Evolutionary conservation across 768 basidiomycete species (phyloP).

Genomic region (Termitomyces sp.): DNA sequence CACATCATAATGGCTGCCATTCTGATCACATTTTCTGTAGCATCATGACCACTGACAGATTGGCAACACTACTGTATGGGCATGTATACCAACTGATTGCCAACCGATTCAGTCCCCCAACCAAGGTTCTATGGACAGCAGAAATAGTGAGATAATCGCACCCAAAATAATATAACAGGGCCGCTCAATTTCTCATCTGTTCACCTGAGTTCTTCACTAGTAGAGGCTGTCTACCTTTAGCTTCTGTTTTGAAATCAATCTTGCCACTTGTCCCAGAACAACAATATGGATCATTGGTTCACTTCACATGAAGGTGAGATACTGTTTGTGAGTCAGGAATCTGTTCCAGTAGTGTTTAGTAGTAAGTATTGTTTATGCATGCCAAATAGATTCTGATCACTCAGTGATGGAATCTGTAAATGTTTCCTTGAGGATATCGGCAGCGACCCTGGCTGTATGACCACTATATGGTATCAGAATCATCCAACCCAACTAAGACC

Average conservation of each 20-base stretch:
- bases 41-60: too few species aligned
- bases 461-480: slow-evolving; percentile 81
- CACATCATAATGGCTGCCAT: too few species aligned
- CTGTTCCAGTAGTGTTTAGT: slow-evolving; percentile 68
- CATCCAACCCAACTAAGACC: slow-evolving; percentile 82
- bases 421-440: slow-evolving; percentile 43
- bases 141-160: too few species aligned
- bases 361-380: slow-evolving; percentile 62
- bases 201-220: too few species aligned
- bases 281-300: slow-evolving; percentile 49
- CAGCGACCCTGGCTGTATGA: slow-evolving; percentile 32
- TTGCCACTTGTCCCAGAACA: slow-evolving; percentile 73
- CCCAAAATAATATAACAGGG: too few species aligned
- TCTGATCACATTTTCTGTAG: too few species aligned
- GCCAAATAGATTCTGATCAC: slow-evolving; percentile 87
- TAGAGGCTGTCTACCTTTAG: too few species aligned
- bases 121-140: too few species aligned
- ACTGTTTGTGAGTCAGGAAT: slow-evolving; percentile 62
- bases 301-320: slow-evolving; percentile 48
- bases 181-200: too few species aligned
- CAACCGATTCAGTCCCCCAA: too few species aligned
- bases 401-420: slow-evolving; percentile 71
- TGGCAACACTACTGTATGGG: too few species aligned
- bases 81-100: too few species aligned
- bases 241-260: slow-evolving; percentile 50